Base-by-base conservation (phyloP, 2,329 filamentous ascomycete genomes). In the Chaetomiaceae sp. region DNA sequence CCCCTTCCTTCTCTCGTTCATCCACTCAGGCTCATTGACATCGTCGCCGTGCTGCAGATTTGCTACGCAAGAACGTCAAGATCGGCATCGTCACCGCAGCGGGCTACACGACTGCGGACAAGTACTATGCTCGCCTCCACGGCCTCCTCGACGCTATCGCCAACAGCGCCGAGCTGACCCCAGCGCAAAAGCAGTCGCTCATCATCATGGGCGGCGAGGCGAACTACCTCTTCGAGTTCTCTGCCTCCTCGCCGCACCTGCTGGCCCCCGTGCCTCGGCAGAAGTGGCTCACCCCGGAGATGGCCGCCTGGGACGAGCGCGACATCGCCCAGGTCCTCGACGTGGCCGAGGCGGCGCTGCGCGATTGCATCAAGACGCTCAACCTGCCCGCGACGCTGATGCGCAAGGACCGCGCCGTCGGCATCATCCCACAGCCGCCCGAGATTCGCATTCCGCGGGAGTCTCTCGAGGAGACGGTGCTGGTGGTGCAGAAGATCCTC, bases 41-140 rank as follows among this genome's bases (percentile, higher is more conserved):
- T 19, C n/a, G 29, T 6, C 15, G 10, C 18, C 15, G 12, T 32
- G 11, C 15, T 14, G 15, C 51, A 72, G 81, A 83, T 51, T 80
- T 98, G 14, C 78, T 98, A 57, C 75, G 74, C 38, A 82, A 83
- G 55, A 83, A 85, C 50, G 86, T 91, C 54, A 86, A 85, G 56
- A 84, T 98, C 56, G 93, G 90, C 41, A 97, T 98, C 60, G 93
- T 98, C 42, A 98, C 93, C 0, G 93, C 93, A 1, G 93, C 93
- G 1, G 93, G 93, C 15, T 98, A 98, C 69, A 91, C 88, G 0
- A 86, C 91, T 30, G 86, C 88, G 5, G 79, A 84, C 45, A 82
- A 82, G 55, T 98, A 98, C 72, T 90, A 95, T 63, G 81, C 79
- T 17, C 84, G 93, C 14, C 78, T 98, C 1, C 82, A 89, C 62